Percentiles rank a stretch among this genome's conserved stretches.
These are phyloP conservation scores for Fusarium sp. DNA, from an alignment of 2,329 filamentous ascomycete genomes.

Conservation along the genomic window DNA sequence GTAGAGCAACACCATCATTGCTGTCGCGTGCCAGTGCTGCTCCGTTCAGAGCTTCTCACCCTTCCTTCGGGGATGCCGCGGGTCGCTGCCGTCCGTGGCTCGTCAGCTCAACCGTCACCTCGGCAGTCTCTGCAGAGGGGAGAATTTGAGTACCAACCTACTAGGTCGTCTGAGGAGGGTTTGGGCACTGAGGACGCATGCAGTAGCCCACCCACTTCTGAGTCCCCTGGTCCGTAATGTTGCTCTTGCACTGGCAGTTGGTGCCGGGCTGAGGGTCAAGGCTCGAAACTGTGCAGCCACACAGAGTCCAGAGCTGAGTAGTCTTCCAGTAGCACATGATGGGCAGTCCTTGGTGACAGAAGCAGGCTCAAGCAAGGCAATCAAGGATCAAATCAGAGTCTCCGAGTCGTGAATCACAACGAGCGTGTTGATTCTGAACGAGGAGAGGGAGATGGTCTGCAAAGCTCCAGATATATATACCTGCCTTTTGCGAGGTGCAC, in stretches of 20 bases:
- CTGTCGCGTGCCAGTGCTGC: slow-evolving; percentile 26
- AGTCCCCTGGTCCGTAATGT: slow-evolving; percentile 43
- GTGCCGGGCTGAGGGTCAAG: slow-evolving; percentile 46
- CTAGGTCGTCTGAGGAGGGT: slow-evolving; percentile 43
- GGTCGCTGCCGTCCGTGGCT: slow-evolving; percentile 26
- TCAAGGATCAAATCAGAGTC: neutral
- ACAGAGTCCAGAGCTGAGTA: slow-evolving; percentile 48
- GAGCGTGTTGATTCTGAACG: slow-evolving; percentile 4
- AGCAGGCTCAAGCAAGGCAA: neutral
- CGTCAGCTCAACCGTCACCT: slow-evolving; percentile 22
- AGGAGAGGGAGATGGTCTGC: slow-evolving; percentile 6
- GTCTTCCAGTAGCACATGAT: slow-evolving; percentile 52
- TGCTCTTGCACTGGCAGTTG: slow-evolving; percentile 41
- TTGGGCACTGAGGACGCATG: slow-evolving; percentile 47
- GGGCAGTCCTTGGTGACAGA: slow-evolving; percentile 1
- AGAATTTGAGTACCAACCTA: slow-evolving; percentile 39
- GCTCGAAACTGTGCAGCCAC: slow-evolving; percentile 47
- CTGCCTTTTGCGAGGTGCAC: slow-evolving; percentile 18
- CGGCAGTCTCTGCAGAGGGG: slow-evolving; percentile 12
- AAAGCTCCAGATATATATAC: slow-evolving; percentile 32
- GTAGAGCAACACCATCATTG: neutral
- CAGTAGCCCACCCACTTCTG: slow-evolving; percentile 51
- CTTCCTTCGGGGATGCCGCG: slow-evolving; percentile 36
- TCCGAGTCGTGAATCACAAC: neutral
- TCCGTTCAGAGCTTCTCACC: slow-evolving; percentile 39